Conservation (phyloP, 768 basidiomycete species). For the Auricularia auricula-judae region DNA sequence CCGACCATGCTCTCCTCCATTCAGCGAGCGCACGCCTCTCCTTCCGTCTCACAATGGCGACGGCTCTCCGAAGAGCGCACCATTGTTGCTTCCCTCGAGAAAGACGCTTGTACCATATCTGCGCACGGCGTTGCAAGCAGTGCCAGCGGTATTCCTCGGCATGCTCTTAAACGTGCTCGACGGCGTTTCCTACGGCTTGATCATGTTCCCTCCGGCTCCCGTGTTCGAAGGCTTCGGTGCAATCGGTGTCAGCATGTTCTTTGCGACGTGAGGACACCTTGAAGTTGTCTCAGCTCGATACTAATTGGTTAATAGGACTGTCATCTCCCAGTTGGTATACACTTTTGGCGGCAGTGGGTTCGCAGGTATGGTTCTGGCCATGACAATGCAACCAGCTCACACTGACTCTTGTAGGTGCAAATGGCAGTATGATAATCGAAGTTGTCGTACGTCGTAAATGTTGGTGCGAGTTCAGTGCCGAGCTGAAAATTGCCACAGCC, state of each 20-base stretch:
- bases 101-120: not conserved
- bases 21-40: not conserved
- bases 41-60: not conserved
- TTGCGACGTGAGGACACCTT: slow-evolving; percentile 49
- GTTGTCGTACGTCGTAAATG: slow-evolving; percentile 57
- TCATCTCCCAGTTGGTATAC: slow-evolving; percentile 76
- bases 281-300: not conserved
- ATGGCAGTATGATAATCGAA: slow-evolving; percentile 98
- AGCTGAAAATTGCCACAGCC: slow-evolving; percentile 41
- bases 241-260: slow-evolving; percentile 93
- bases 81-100: not conserved
- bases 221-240: slow-evolving; percentile 74
- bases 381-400: not conserved
- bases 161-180: slow-evolving; percentile 83
- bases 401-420: slow-evolving; percentile 30
- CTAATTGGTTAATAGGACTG: slow-evolving; percentile 31
- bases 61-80: not conserved
- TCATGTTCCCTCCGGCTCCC: slow-evolving; percentile 79
- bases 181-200: slow-evolving; percentile 95
- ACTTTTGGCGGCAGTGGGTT: slow-evolving; percentile 83
- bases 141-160: slow-evolving; percentile 84
- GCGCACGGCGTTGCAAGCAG: slow-evolving; percentile 15
- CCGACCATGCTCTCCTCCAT: not conserved
- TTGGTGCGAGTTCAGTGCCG: not conserved
- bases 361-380: slow-evolving; percentile 32